These are phyloP conservation scores for Alternaria gaisen DNA, from an alignment of 2,329 filamentous ascomycete species.

Conservation along the genomic window DNA sequence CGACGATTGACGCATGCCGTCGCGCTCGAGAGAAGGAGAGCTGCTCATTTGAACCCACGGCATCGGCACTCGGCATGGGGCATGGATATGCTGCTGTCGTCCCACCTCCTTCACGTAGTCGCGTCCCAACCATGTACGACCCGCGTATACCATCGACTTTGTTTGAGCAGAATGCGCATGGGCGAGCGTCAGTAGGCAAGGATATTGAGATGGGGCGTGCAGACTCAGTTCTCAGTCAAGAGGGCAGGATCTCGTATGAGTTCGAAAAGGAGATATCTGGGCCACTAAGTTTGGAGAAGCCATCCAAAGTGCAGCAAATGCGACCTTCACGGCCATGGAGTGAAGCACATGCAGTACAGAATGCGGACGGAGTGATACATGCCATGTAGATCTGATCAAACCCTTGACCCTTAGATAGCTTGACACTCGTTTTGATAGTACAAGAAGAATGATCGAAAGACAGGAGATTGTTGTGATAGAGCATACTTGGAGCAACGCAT, in stretches of 20 bases:
- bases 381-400: slow-evolving; percentile 10
- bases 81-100: slow-evolving; percentile 32
- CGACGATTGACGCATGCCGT: slow-evolving; percentile 26
- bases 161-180: slow-evolving; percentile 28
- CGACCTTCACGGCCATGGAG: slow-evolving; percentile 43
- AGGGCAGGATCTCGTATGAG: slow-evolving; percentile 9
- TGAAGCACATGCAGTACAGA: slow-evolving; percentile 24
- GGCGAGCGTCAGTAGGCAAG: slow-evolving; percentile 16
- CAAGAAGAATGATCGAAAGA: neutral
- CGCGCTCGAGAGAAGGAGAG: slow-evolving; percentile 26
- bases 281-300: slow-evolving; percentile 30
- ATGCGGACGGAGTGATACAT: slow-evolving; percentile 12
- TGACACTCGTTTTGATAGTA: slow-evolving; percentile 1
- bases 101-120: slow-evolving; percentile 20
- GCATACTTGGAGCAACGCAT: too few species aligned
- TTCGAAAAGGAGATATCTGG: slow-evolving; percentile 24
- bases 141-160: slow-evolving; percentile 23
- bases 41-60: slow-evolving; percentile 44
- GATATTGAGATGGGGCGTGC: slow-evolving; percentile 21
- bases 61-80: slow-evolving; percentile 40
- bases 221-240: slow-evolving; percentile 29
- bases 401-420: neutral
- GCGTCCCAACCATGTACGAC: slow-evolving; percentile 39
- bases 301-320: slow-evolving; percentile 23
- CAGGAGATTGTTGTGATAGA: too few species aligned